Percentiles rank a stretch among this genome's conserved stretches.
phyloP scores from a whole-genome alignment of 2,329 filamentous ascomycete species.

The Claviceps citrina region DNA sequence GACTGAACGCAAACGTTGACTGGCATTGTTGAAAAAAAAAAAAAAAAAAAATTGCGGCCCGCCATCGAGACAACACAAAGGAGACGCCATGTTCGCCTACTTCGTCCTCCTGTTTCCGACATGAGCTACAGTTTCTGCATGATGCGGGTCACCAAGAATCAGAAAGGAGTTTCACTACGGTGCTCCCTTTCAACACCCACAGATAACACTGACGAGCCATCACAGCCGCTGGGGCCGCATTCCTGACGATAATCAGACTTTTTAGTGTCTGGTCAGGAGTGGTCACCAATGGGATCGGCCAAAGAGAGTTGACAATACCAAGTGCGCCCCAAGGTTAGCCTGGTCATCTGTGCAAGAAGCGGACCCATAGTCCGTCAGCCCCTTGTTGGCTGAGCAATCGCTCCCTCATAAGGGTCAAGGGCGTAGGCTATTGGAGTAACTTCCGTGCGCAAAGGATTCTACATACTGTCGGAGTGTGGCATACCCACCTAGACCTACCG shows the following conservation, averaged over 20 bases:
- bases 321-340: slow-evolving; percentile 2
- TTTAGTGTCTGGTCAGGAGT: slow-evolving; percentile 3
- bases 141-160: background rate
- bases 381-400: slow-evolving; percentile 4
- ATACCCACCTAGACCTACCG: background rate
- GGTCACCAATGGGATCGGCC: background rate
- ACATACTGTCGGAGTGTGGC: slow-evolving; percentile 2
- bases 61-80: background rate
- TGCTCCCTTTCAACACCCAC: background rate
- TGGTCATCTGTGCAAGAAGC: slow-evolving; percentile 3
- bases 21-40: too few relatives aligned
- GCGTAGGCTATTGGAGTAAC: background rate
- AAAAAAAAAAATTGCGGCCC: background rate
- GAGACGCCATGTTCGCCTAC: background rate
- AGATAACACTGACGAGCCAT: background rate
- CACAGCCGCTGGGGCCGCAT: slow-evolving; percentile 1
- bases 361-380: slow-evolving; percentile 4
- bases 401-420: slow-evolving; percentile 3
- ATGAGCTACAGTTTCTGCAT: background rate
- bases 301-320: background rate
- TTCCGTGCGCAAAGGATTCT: background rate
- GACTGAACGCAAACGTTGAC: background rate
- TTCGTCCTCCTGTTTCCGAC: background rate
- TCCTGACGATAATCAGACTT: slow-evolving; percentile 3
- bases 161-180: background rate